A percentile compares a stretch with the other conserved stretches of the same genome.
Conservation (phyloP, 768 basidiomycete genomes). For the Tricholoma sp. region DNA sequence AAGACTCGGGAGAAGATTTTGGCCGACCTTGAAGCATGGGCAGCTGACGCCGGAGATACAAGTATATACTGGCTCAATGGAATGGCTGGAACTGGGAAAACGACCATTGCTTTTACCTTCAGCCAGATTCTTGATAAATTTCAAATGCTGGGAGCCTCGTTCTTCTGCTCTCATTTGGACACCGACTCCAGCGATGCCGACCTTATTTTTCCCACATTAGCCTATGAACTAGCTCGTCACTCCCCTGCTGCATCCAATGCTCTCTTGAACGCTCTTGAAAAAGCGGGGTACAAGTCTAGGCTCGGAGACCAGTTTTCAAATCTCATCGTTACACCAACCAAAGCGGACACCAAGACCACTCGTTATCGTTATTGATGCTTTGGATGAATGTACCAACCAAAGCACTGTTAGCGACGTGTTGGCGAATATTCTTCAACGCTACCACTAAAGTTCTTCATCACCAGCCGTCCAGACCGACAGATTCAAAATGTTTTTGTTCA, state of each 20-base stretch:
- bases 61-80: not conserved
- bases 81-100: not conserved
- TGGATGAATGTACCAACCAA: not conserved
- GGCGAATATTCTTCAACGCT: not conserved
- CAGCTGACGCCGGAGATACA: not conserved
- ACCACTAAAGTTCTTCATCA: not conserved
- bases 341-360: not conserved
- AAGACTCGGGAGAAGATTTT: not conserved
- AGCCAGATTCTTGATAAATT: not conserved
- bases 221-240: not conserved
- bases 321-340: not conserved
- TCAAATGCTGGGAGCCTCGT: not conserved
- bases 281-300: not conserved
- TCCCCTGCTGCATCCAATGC: not conserved
- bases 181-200: not conserved
- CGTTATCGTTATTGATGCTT: not conserved
- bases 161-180: not conserved
- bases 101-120: not conserved
- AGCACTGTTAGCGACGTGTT: not conserved
- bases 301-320: not conserved
- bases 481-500: not conserved
- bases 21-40: not conserved
- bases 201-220: not conserved
- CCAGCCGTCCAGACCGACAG: not conserved
- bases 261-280: not conserved